Conservation (phyloP, 768 basidiomycete genomes). For the Russula sp. region DNA sequence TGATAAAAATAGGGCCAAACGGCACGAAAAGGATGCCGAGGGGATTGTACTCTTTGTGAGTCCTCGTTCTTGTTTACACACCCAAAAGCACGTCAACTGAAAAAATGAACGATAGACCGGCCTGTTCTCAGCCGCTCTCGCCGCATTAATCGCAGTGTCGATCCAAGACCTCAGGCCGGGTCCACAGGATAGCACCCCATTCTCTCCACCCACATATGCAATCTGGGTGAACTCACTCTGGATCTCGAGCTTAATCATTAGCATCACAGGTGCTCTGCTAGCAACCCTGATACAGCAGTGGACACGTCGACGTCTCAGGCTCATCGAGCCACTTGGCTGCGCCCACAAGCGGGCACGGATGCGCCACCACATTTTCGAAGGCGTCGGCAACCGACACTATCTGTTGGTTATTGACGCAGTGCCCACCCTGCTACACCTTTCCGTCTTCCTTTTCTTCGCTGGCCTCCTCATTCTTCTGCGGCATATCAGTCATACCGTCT, state of each 20-base stretch:
- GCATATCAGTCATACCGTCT: too few species aligned
- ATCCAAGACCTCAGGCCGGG: neutral
- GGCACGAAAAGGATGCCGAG: neutral
- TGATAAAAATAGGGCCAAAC: neutral
- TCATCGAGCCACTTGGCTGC: neutral
- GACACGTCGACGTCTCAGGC: neutral
- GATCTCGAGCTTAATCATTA: constrained; percentile 2
- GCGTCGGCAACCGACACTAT: neutral
- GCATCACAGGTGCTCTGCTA: neutral
- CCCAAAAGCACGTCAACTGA: neutral
- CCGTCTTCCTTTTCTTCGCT: too few species aligned
- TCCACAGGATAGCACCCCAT: neutral
- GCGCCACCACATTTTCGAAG: neutral
- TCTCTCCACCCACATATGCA: neutral
- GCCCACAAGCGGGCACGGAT: constrained; percentile 6
- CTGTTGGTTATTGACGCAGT: too few species aligned
- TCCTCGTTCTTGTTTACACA: neutral
- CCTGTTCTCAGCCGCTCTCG: neutral
- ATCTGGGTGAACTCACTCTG: constrained; percentile 5
- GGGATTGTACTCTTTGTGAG: constrained; percentile 6
- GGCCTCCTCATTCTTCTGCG: too few species aligned
- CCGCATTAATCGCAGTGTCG: neutral
- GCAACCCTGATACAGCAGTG: constrained; percentile 1
- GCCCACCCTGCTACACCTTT: too few species aligned
- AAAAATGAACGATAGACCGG: neutral